These are phyloP conservation scores for Diutina rugosa DNA, from an alignment of 1,139 yeast genomes.

Conservation along the genomic window DNA sequence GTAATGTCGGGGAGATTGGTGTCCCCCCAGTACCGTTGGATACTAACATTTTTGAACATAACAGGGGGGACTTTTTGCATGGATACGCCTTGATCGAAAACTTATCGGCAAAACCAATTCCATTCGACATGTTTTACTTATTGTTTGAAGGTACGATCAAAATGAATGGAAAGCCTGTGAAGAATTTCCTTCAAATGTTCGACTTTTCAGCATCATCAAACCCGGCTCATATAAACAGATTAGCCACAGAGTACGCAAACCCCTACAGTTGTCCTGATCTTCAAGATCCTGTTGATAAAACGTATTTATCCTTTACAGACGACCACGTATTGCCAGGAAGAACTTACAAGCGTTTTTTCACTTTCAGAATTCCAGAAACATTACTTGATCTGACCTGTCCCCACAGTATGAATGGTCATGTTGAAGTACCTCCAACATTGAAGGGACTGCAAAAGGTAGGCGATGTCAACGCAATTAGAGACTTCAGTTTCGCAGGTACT, in stretches of 20 bases:
- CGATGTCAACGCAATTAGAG: constrained; percentile 4
- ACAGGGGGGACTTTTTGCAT: constrained; percentile 40
- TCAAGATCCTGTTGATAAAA: constrained; percentile 18
- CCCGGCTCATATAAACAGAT: constrained; percentile 18
- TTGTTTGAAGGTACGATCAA: constrained; percentile 36
- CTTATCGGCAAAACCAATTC: constrained; percentile 21
- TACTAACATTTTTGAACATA: constrained; percentile 28
- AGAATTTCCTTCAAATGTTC: constrained; percentile 27
- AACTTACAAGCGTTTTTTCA: constrained; percentile 9
- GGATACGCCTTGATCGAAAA: constrained; percentile 40
- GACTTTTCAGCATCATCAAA: constrained; percentile 30
- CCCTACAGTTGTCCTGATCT: constrained; percentile 9
- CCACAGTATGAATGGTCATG: constrained; percentile 10
- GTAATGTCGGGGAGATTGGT: constrained; percentile 20
- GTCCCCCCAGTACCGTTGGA: constrained; percentile 18
- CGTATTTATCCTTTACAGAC: constrained; percentile 8
- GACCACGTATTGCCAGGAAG: constrained; percentile 7
- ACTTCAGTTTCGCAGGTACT: constrained; percentile 9
- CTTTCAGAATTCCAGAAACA: constrained; percentile 12
- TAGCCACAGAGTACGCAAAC: constrained; percentile 10
- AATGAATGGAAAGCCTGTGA: constrained; percentile 9
- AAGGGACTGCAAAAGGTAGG: constrained; percentile 6
- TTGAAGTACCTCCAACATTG: constrained; percentile 12
- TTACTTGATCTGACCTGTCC: constrained; percentile 10
- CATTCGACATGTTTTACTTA: constrained; percentile 46